Evolutionary conservation across 495 filamentous ascomycete species (phyloP).

Genomic region (Lentithecium fluviatile): DNA sequence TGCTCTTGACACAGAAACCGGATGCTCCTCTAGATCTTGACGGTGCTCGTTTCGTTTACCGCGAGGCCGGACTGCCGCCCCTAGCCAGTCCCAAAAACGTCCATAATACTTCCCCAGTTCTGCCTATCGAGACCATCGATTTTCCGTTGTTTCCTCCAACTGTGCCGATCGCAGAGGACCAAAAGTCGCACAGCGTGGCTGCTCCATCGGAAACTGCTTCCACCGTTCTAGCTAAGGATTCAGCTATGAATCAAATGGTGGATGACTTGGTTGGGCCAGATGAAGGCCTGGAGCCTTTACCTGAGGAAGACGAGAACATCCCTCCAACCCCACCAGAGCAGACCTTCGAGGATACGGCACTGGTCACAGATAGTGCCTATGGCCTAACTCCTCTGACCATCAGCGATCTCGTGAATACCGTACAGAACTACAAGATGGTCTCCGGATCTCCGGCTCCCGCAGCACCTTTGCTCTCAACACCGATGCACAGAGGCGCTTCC

Average conservation of each 20-base stretch:
- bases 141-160: slow-evolving; percentile 27
- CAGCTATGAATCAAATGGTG: slow-evolving; percentile 54
- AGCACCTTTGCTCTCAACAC: slow-evolving; percentile 12
- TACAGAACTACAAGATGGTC: slow-evolving; percentile 28
- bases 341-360: slow-evolving; percentile 34
- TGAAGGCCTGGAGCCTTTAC: slow-evolving; percentile 39
- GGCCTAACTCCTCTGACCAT: slow-evolving; percentile 18
- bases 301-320: slow-evolving; percentile 38
- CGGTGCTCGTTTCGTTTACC: slow-evolving; percentile 29
- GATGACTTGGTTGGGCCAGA: slow-evolving; percentile 64
- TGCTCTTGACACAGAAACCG: slow-evolving; percentile 36
- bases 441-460: slow-evolving; percentile 11
- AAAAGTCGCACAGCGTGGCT: slow-evolving; percentile 32
- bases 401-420: slow-evolving; percentile 27
- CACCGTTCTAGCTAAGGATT: slow-evolving; percentile 34
- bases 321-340: slow-evolving; percentile 43
- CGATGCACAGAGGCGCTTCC: slow-evolving; percentile 23
- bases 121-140: slow-evolving; percentile 28
- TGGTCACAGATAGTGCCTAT: slow-evolving; percentile 25
- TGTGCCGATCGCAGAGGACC: slow-evolving; percentile 28
- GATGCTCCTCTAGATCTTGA: slow-evolving; percentile 31
- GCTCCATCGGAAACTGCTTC: slow-evolving; percentile 38
- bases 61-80: slow-evolving; percentile 30
- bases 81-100: slow-evolving; percentile 32
- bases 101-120: slow-evolving; percentile 34